A percentile compares a stretch with the other conserved stretches of the same genome.
These are phyloP conservation scores for Neobulgaria alba DNA, from an alignment of 2,329 filamentous ascomycete species.

Conservation along the genomic window DNA sequence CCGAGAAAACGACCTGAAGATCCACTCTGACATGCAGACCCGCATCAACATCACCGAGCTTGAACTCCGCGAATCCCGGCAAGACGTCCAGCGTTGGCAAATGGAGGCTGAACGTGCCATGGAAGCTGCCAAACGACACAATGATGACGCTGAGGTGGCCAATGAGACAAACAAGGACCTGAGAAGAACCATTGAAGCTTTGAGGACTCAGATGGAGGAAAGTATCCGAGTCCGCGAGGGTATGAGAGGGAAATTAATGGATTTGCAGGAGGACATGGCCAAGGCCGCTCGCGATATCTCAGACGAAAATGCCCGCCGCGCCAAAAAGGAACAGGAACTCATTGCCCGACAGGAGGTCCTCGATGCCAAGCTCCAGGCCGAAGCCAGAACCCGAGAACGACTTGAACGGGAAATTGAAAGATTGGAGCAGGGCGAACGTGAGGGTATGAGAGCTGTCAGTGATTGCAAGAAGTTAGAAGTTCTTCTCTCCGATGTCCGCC, in stretches of 20 bases:
- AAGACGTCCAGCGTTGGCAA: constrained; percentile 53
- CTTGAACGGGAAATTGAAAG: constrained; percentile 59
- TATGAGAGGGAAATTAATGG: constrained; percentile 77
- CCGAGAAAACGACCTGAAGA: constrained; percentile 48
- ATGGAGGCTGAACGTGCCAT: constrained; percentile 51
- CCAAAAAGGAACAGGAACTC: constrained; percentile 70
- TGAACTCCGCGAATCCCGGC: constrained; percentile 46
- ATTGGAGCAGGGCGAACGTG: constrained; percentile 54
- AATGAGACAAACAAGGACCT: constrained; percentile 62
- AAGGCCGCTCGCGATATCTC: constrained; percentile 69
- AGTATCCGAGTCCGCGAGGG: constrained; percentile 75
- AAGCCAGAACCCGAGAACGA: constrained; percentile 60
- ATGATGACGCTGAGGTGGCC: constrained; percentile 46
- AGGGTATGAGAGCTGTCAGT: constrained; percentile 54
- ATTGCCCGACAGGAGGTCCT: constrained; percentile 73
- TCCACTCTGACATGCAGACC: constrained; percentile 46
- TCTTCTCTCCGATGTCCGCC: constrained; percentile 47
- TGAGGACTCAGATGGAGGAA: constrained; percentile 75
- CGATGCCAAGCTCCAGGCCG: constrained; percentile 66
- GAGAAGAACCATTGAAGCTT: constrained; percentile 61
- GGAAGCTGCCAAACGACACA: constrained; percentile 57
- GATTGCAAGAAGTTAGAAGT: constrained; percentile 53
- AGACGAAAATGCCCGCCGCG: constrained; percentile 71
- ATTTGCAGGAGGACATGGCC: constrained; percentile 81
- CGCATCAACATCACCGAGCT: constrained; percentile 44